These are phyloP conservation scores for Diaporthe citri DNA, from an alignment of 2,329 filamentous ascomycete species.

Conservation along the genomic window DNA sequence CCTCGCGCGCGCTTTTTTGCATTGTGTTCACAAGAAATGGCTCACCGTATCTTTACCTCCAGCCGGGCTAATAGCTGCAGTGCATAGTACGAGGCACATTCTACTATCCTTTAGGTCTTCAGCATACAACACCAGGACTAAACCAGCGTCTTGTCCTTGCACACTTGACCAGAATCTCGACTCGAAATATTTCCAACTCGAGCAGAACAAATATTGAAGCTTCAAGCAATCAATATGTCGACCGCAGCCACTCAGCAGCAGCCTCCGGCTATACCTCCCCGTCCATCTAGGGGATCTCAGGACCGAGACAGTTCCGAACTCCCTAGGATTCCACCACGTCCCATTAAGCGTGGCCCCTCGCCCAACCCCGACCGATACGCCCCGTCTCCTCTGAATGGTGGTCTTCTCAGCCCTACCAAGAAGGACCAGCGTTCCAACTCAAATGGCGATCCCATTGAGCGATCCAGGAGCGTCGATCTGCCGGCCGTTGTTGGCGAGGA, in stretches of 20 bases:
- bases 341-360: conserved; percentile 81
- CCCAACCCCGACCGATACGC: conserved; percentile 84
- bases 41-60: conserved; percentile 29
- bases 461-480: conserved; percentile 82
- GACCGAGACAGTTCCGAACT: conserved; percentile 59
- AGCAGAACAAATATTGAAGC: not conserved
- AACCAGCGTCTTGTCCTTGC: not conserved
- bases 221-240: conserved; percentile 56
- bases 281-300: conserved; percentile 62
- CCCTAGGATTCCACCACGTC: conserved; percentile 85
- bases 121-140: not conserved
- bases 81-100: conserved; percentile 13
- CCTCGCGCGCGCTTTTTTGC: not conserved
- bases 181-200: not conserved
- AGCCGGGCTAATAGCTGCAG: conserved; percentile 22
- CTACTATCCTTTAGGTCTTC: not conserved
- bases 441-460: conserved; percentile 61
- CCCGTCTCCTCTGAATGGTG: conserved; percentile 87
- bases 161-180: not conserved
- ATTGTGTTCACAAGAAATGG: not conserved
- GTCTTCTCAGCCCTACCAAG: conserved; percentile 58
- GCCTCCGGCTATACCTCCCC: conserved; percentile 68
- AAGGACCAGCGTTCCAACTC: conserved; percentile 51
- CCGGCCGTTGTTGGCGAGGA: conserved; percentile 87
- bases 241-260: conserved; percentile 60